Percentiles rank a stretch among this genome's conserved stretches.
Evolutionary conservation across 2,329 filamentous ascomycete species (phyloP).

Genomic region (Penicillium sp.): DNA sequence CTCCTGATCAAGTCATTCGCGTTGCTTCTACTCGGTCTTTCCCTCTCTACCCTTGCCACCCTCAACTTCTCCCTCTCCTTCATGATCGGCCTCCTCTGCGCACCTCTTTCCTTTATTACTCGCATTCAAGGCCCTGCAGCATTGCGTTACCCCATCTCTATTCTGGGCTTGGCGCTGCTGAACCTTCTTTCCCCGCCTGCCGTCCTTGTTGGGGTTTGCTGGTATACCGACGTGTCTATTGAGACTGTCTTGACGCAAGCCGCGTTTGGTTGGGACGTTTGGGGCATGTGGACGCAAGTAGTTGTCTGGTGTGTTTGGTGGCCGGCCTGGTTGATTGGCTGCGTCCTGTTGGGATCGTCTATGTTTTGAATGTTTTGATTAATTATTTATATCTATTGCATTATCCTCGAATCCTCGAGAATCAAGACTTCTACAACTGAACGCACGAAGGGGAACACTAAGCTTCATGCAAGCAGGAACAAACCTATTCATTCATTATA

Average conservation of each 20-base stretch:
- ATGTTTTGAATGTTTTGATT: slow-evolving; percentile 30
- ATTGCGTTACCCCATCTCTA: slow-evolving; percentile 29
- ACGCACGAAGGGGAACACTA: background rate
- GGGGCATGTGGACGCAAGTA: slow-evolving; percentile 85
- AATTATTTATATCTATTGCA: background rate
- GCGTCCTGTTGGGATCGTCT: slow-evolving; percentile 40
- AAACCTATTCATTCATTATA: slow-evolving; percentile 31
- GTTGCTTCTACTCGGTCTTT: slow-evolving; percentile 87
- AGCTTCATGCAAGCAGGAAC: slow-evolving; percentile 13
- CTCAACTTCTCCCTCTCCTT: slow-evolving; percentile 94
- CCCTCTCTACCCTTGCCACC: slow-evolving; percentile 87
- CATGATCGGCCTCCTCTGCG: slow-evolving; percentile 76
- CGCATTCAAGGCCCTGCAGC: slow-evolving; percentile 32
- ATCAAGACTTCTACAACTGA: background rate
- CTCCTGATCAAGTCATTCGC: slow-evolving; percentile 87
- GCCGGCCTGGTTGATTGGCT: slow-evolving; percentile 79
- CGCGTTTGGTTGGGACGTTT: slow-evolving; percentile 85
- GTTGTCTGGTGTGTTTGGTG: slow-evolving; percentile 96
- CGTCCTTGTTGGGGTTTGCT: slow-evolving; percentile 55
- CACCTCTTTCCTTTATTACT: slow-evolving; percentile 73
- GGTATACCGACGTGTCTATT: slow-evolving; percentile 55
- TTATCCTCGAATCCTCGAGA: background rate
- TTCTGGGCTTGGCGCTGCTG: slow-evolving; percentile 57
- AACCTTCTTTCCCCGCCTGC: slow-evolving; percentile 64
- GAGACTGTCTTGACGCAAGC: slow-evolving; percentile 68